A percentile compares a stretch with the other conserved stretches of the same genome.
phyloP scores from a whole-genome alignment of 495 filamentous ascomycete species.

The Sabuloglossum arenarium region DNA sequence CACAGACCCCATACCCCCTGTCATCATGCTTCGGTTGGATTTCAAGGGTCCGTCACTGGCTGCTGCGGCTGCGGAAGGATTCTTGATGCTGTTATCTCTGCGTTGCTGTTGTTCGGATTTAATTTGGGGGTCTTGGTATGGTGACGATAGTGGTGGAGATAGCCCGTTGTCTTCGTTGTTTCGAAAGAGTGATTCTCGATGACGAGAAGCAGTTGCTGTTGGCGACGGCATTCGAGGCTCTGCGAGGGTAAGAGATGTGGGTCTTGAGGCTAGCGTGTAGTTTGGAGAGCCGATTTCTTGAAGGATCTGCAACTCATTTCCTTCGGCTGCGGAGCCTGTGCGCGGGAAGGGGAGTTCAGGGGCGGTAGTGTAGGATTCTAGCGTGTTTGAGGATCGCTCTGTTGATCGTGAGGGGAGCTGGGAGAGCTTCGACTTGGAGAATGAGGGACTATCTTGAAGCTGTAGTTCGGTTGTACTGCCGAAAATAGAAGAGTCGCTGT shows the following conservation, averaged over 20 bases:
- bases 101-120: too few relatives aligned
- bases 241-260: neutral
- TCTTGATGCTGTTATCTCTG: too few relatives aligned
- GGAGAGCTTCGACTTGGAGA: neutral
- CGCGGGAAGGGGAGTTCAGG: neutral
- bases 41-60: neutral
- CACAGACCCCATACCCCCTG: neutral
- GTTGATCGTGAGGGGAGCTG: neutral
- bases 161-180: neutral
- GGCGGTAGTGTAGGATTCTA: neutral
- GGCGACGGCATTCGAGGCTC: neutral
- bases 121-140: too few relatives aligned
- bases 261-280: neutral
- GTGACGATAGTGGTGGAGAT: neutral
- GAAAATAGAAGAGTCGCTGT: neutral
- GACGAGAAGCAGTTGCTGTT: too few relatives aligned
- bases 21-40: neutral
- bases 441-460: neutral
- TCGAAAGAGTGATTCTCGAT: neutral
- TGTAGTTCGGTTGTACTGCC: neutral
- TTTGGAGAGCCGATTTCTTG: neutral
- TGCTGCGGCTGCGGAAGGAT: too few relatives aligned
- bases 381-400: neutral
- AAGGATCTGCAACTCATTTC: neutral
- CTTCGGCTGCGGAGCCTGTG: neutral